A percentile compares a stretch with the other conserved stretches of the same genome.
phyloP scores from a whole-genome alignment of 2,329 filamentous ascomycete species.

The Fusarium phyllophilum region DNA sequence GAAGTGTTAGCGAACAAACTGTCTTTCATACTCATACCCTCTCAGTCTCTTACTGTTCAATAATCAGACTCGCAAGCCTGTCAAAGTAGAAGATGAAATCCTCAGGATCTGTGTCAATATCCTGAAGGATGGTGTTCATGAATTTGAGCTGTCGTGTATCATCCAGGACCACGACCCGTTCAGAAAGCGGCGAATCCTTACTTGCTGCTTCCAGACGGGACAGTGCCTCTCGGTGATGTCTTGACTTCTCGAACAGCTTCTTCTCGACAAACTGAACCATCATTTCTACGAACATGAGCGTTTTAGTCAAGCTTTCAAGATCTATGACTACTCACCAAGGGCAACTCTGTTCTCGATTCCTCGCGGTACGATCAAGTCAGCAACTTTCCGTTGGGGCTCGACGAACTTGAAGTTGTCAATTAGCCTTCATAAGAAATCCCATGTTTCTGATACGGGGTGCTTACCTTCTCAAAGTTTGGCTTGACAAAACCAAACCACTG shows the following conservation, averaged over 20 bases:
- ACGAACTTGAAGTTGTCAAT: slow-evolving; percentile 70
- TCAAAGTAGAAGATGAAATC: slow-evolving; percentile 99
- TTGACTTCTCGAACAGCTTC: slow-evolving; percentile 87
- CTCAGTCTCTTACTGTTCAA: slow-evolving; percentile 71
- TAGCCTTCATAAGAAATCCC: background rate
- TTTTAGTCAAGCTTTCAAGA: background rate
- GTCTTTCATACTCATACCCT: background rate
- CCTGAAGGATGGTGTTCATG: slow-evolving; percentile 91
- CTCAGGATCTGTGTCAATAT: slow-evolving; percentile 80
- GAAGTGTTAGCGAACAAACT: slow-evolving; percentile 2
- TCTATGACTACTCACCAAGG: slow-evolving; percentile 67
- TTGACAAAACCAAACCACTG: slow-evolving; percentile 98
- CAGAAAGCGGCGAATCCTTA: slow-evolving; percentile 76
- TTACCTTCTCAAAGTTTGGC: slow-evolving; percentile 87
- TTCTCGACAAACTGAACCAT: slow-evolving; percentile 92
- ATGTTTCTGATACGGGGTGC: background rate
- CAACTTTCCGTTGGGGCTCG: slow-evolving; percentile 88
- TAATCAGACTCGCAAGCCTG: slow-evolving; percentile 81
- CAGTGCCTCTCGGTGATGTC: slow-evolving; percentile 81
- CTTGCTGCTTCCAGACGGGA: slow-evolving; percentile 78
- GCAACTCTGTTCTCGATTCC: slow-evolving; percentile 95
- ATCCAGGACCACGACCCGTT: slow-evolving; percentile 78
- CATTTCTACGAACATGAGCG: slow-evolving; percentile 69
- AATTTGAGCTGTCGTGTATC: slow-evolving; percentile 83
- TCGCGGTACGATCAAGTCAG: slow-evolving; percentile 94